These are phyloP conservation scores for Lichenothelia convexa DNA, from an alignment of 495 filamentous ascomycete genomes.

Conservation along the genomic window DNA sequence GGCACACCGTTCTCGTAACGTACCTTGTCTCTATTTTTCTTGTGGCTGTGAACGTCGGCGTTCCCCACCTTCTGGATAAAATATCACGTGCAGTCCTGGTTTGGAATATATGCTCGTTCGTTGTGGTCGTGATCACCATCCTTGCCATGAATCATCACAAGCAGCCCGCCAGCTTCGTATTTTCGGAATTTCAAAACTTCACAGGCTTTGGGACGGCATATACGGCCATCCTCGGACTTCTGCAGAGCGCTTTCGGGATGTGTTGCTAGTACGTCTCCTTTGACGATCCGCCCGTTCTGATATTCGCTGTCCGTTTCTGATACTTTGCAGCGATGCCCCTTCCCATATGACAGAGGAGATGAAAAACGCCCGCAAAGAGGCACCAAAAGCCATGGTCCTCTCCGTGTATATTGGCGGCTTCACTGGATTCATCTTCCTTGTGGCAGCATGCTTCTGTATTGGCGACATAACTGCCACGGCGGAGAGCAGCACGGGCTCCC, in stretches of 20 bases:
- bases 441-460: constrained; percentile 32
- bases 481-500: constrained; percentile 24
- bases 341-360: constrained; percentile 35
- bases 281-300: constrained; percentile 10
- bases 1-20: constrained; percentile 37
- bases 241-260: constrained; percentile 41
- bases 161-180: constrained; percentile 36
- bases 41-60: constrained; percentile 30
- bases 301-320: constrained; percentile 18
- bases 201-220: constrained; percentile 34
- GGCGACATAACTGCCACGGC: constrained; percentile 26
- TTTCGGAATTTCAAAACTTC: constrained; percentile 36
- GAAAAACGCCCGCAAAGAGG: constrained; percentile 29
- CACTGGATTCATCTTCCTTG: constrained; percentile 31
- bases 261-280: too few relatives aligned
- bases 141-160: constrained; percentile 37
- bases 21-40: constrained; percentile 29
- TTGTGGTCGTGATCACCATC: constrained; percentile 31
- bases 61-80: constrained; percentile 31
- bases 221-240: constrained; percentile 34
- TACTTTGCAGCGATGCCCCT: constrained; percentile 26
- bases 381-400: constrained; percentile 35
- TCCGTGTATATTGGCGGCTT: constrained; percentile 32
- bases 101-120: constrained; percentile 36
- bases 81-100: constrained; percentile 32